phyloP scores from a whole-genome alignment of 768 basidiomycete genomes.

The Dioszegia crocea region DNA sequence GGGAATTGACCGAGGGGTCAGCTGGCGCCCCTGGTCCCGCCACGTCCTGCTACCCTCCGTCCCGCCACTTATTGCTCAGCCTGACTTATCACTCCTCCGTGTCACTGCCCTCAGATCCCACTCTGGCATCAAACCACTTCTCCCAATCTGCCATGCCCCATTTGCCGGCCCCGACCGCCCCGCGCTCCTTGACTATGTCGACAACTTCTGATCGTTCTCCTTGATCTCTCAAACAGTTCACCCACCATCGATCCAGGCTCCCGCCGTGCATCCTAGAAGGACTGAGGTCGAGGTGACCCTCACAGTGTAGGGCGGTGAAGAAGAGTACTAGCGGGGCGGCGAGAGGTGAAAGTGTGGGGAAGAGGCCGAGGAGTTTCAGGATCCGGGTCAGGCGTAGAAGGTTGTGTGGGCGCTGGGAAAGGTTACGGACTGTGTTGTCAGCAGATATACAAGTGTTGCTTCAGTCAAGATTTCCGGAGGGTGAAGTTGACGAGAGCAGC shows the following conservation, averaged over 20 bases:
- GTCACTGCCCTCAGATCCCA: not conserved
- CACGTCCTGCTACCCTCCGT: not conserved
- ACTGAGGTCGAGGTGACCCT: constrained; percentile 25
- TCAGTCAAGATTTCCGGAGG: too few relatives aligned
- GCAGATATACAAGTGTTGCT: not conserved
- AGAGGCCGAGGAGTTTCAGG: constrained; percentile 41
- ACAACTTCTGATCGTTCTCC: constrained; percentile 23
- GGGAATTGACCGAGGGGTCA: too few relatives aligned
- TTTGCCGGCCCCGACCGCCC: constrained; percentile 16
- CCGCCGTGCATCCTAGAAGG: constrained; percentile 24
- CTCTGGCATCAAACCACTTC: constrained; percentile 17
- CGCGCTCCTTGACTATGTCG: constrained; percentile 20
- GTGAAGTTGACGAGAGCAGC: too few relatives aligned
- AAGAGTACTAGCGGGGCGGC: constrained; percentile 35
- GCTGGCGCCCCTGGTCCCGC: too few relatives aligned
- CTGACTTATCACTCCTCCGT: not conserved
- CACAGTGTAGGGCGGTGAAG: constrained; percentile 28
- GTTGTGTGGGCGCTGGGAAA: constrained; percentile 38
- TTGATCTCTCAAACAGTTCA: constrained; percentile 29
- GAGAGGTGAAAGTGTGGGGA: constrained; percentile 29
- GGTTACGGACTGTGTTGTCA: constrained; percentile 28
- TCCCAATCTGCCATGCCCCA: constrained; percentile 31
- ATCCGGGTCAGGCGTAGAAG: constrained; percentile 44
- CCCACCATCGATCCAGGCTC: constrained; percentile 40
- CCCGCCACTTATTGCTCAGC: too few relatives aligned